These are phyloP conservation scores for Ananas comosus DNA, from an alignment of 176 grass and related monocot species.

Conservation along the genomic window DNA sequence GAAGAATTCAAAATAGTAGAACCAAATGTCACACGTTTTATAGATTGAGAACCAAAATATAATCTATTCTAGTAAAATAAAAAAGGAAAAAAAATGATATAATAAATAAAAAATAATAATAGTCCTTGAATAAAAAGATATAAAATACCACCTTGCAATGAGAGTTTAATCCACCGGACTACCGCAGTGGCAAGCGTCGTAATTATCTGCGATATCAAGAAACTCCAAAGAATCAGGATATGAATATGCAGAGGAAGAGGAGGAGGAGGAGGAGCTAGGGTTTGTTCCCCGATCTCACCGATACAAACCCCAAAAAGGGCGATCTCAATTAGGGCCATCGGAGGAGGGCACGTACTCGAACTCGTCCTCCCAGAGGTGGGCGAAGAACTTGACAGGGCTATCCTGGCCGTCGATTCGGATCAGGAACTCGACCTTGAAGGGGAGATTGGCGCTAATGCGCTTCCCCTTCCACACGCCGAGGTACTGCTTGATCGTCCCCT, in stretches of 20 bases:
- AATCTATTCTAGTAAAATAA: too few relatives aligned
- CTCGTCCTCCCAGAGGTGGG: conserved; percentile 82
- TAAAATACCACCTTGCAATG: too few relatives aligned
- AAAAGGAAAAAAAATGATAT: too few relatives aligned
- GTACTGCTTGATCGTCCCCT: conserved; percentile 80
- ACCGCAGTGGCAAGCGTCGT: too few relatives aligned
- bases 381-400: conserved; percentile 59
- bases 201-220: too few relatives aligned
- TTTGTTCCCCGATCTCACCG: not conserved
- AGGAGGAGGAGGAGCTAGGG: not conserved
- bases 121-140: too few relatives aligned
- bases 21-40: too few relatives aligned
- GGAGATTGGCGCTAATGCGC: conserved; percentile 65
- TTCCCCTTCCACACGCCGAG: conserved; percentile 75
- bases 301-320: conserved; percentile 23
- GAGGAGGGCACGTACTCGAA: conserved; percentile 53
- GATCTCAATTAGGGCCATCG: not conserved
- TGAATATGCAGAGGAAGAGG: not conserved
- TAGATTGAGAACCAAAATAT: too few relatives aligned
- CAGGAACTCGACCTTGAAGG: conserved; percentile 72
- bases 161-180: too few relatives aligned
- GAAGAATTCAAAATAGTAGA: too few relatives aligned
- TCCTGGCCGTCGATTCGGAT: conserved; percentile 43
- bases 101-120: too few relatives aligned
- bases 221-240: too few relatives aligned